Conservation (phyloP, 1,284 basidiomycete genomes). For the Neolentinus lepideus region DNA sequence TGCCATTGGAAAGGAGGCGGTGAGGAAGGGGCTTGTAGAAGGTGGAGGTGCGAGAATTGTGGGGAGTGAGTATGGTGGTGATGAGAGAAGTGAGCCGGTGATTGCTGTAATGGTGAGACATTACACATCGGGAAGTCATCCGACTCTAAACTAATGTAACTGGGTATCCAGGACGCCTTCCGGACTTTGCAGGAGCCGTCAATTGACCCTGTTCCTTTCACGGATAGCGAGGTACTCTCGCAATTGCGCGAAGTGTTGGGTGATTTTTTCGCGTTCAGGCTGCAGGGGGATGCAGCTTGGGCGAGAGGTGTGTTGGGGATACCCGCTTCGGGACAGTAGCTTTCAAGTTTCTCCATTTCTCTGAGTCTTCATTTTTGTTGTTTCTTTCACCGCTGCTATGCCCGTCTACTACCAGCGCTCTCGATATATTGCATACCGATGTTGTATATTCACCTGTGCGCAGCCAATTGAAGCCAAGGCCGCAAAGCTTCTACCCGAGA, state of each 20-base stretch:
- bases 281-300: constrained; percentile 55
- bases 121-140: background rate
- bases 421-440: no score
- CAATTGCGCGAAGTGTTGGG: constrained; percentile 51
- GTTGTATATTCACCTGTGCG: no score
- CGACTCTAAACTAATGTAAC: background rate
- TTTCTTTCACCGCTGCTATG: background rate
- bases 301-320: constrained; percentile 44
- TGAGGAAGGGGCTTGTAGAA: constrained; percentile 72
- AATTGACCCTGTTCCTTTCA: constrained; percentile 46
- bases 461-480: no score
- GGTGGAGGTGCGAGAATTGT: constrained; percentile 68
- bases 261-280: constrained; percentile 48
- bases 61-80: constrained; percentile 49
- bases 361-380: background rate
- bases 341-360: background rate
- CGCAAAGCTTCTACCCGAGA: background rate
- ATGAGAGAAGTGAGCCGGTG: constrained; percentile 37
- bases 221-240: constrained; percentile 37
- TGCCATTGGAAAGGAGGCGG: constrained; percentile 78
- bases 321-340: constrained; percentile 8
- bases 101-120: constrained; percentile 49
- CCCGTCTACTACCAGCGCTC: no score
- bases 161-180: constrained; percentile 39
- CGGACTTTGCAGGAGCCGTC: constrained; percentile 47